Base-by-base conservation (phyloP, 805 yeast species). In the Starmerella gropengiesseri region DNA sequence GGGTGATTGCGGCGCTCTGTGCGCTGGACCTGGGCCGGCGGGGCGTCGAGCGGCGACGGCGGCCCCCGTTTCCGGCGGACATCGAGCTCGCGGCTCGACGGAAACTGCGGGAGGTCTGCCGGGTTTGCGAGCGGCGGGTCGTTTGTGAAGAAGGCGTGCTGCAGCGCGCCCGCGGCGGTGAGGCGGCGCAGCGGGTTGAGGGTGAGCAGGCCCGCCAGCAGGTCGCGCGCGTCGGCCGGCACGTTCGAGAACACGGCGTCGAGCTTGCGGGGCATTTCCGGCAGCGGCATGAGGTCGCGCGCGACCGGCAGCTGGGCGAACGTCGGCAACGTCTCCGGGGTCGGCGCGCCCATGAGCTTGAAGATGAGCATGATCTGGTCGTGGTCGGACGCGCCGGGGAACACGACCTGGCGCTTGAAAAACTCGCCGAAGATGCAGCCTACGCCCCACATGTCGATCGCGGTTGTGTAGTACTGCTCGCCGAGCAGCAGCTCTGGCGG, bases 371-470 rank as follows among this genome's bases (percentile, higher is more conserved):
- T 78, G 0, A 91, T 83, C 64, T 91, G 99, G 59, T 89, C 94
- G 9, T 80, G 60, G 59, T 91, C 98, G 1, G 91, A 73, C 33
- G 72, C 66, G 0, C 98, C 99, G 31, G 78, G 86, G 37, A 91
- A 60, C 13, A 91, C 80, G 1, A 98, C 98, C 51, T 73, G 75
- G 48, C 75, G 73, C 25, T 75, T 76, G 62, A 81, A 89, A 56
- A 87, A 69, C 62, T 91, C 99, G 0, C 85, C 98, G 57, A 91
- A 78, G 0, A 91, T 89, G 63, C 98, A 91, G 1, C 97, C 97
- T 17, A 84, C 73, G 0, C 97, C 96, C 99, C 99, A 91, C 64
- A 91, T 73, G 62, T 91, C 99, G 11, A 89, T 89, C 0, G 97
- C 94, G 0, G 96, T 82, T 2, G 96, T 86, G 60, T 89, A 89